Evolutionary conservation across 225 moss, liverwort and hornwort genomes (phyloP), one percentile per base, ranked within the genome.

Genomic region (Anthoceros angustus): DNA sequence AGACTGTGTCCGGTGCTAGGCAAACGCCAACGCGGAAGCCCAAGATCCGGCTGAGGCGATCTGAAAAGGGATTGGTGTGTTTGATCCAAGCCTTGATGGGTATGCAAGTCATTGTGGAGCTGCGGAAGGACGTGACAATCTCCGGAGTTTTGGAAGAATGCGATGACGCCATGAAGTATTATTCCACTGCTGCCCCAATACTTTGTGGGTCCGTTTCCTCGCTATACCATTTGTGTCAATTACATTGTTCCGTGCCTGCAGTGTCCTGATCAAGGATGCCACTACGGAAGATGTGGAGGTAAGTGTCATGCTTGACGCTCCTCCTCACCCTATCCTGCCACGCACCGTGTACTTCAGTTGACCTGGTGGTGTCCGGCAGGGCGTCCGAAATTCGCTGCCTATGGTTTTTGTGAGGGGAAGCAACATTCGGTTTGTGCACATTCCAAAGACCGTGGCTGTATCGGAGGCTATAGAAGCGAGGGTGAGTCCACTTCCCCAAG

Each of bases 101-200:
- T 20, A 74, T 77, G 4, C 73, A 82, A 72, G 70, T 85, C 14
- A 75, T 85, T 24, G 82, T 85, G 76, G 85, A 85, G 63, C 70
- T 85, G 43, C 85, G 78, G 2, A 85, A 85, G 68, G 85, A 85
- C 42, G 62, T 82, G 14, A 82, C 85, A 9, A 69, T 85, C 39
- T 82, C 77, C 38, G 85, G 85, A 39, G 40, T 85, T 40, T 80
- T 85, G 41, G 85, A 85, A n/a, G 82, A 85, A 39, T 85, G 85
- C 43, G 85, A 85, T 65, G 76, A 85, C 62, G 77, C 82, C 9
- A 78, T 83, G 83, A 85, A 85, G 85, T 85, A 69, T 4, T 0
- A 23, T 18, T 25, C 10, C 42, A 25, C 0, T 42, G 25, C 42
- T 20, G 41, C 63, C 8, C 25, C 16, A 68, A 3, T 12, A 46